A percentile compares a stretch with the other conserved stretches of the same genome.
Conservation (phyloP, 805 yeast genomes). For the Scheffersomyces amazonensis region DNA sequence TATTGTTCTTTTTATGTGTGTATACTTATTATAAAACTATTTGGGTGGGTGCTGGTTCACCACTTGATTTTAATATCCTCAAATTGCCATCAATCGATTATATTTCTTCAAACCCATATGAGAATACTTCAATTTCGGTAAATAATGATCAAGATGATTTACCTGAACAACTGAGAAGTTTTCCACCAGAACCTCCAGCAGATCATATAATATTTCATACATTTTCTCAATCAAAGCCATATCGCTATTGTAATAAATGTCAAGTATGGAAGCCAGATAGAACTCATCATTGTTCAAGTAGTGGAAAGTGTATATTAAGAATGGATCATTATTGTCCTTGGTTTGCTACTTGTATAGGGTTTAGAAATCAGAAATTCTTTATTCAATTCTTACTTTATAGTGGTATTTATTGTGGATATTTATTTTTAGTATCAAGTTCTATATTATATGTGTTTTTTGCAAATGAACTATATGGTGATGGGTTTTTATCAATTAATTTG, state of each 20-base stretch:
- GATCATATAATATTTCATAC: conserved; percentile 33
- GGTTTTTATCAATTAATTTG: conserved; percentile 53
- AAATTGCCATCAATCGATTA: conserved; percentile 13
- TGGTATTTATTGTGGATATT: conserved; percentile 43
- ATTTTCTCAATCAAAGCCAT: conserved; percentile 50
- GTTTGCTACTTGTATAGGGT: conserved; percentile 89
- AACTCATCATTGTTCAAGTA: conserved; percentile 54
- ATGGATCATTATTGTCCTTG: conserved; percentile 81
- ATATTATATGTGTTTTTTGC: conserved; percentile 49
- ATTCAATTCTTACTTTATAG: conserved; percentile 66
- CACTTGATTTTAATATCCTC: conserved; percentile 52
- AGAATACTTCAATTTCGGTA: conserved; percentile 1
- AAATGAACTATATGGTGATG: conserved; percentile 33
- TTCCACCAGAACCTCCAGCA: conserved; percentile 23
- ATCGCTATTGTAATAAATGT: conserved; percentile 57
- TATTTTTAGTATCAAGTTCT: conserved; percentile 37
- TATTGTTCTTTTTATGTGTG: conserved; percentile 35
- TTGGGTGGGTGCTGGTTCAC: conserved; percentile 62
- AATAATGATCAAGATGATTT: conserved; percentile 3
- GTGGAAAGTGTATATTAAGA: conserved; percentile 43
- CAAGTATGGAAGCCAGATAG: conserved; percentile 59
- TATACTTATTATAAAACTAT: conserved; percentile 54
- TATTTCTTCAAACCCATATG: conserved; percentile 14
- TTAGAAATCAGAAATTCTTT: conserved; percentile 74
- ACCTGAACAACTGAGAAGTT: conserved; percentile 2